Percentiles rank a stretch among this genome's conserved stretches.
Evolutionary conservation across 768 basidiomycete genomes (phyloP).

Genomic region (Mycena chlorophos): DNA sequence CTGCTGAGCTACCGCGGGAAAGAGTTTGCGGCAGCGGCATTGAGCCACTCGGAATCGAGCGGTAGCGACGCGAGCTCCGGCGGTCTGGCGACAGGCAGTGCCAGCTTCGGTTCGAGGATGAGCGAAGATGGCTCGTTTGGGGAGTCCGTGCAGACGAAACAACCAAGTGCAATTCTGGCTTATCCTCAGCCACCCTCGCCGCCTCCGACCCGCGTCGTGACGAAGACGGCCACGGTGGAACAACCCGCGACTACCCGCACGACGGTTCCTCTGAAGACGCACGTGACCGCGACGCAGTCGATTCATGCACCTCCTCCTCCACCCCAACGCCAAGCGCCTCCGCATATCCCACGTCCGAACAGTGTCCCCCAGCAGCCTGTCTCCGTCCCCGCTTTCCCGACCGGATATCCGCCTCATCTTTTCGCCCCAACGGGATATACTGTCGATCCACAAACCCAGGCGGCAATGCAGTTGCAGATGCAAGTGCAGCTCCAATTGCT

Average conservation of each 20-base stretch:
- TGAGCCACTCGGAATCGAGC: background rate
- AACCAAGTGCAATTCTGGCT: background rate
- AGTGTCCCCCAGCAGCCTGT: background rate
- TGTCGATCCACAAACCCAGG: background rate
- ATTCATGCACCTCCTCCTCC: no score
- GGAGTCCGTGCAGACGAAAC: background rate
- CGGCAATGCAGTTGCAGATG: background rate
- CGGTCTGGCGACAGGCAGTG: background rate
- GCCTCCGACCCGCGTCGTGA: no score
- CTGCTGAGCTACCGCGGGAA: conserved; percentile 14
- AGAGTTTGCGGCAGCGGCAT: background rate
- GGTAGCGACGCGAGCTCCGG: background rate
- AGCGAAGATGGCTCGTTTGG: background rate
- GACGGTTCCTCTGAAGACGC: no score
- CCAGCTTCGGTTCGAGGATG: background rate
- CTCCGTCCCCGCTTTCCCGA: no score
- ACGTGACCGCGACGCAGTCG: no score
- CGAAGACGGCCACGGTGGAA: no score
- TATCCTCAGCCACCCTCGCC: no score
- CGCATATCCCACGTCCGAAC: background rate
- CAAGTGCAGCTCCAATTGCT: background rate
- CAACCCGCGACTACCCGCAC: no score
- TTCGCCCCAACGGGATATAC: background rate
- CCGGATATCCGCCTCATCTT: no score
- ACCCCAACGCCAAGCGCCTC: background rate